Percentiles rank a stretch among this genome's conserved stretches.
Conservation (phyloP, 768 basidiomycete species). For the Panellus pusillus region DNA sequence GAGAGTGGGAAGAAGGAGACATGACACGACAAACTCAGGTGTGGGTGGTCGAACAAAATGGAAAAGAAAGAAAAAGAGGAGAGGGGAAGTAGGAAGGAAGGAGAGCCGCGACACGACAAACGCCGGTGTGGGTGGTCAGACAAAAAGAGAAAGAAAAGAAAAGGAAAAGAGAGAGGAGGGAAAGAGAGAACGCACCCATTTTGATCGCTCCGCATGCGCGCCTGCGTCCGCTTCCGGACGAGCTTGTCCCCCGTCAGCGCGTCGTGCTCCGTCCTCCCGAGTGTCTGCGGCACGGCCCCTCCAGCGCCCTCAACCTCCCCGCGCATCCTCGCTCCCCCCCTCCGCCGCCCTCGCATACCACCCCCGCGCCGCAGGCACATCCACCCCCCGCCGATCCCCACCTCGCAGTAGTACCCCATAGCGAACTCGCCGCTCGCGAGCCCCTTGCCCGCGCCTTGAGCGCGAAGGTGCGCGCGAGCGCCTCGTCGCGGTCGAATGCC, state of each 20-base stretch:
- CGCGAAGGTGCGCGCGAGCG: conserved; percentile 87
- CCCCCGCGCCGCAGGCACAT: conserved; percentile 60
- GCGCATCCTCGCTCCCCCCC: conserved; percentile 82
- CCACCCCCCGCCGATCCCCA: conserved; percentile 80
- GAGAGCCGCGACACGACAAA: too few species aligned
- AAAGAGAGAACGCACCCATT: conserved; percentile 6
- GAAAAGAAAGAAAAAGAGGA: too few species aligned
- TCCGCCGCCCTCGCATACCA: conserved; percentile 82
- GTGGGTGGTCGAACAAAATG: too few species aligned
- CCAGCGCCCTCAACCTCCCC: conserved; percentile 70
- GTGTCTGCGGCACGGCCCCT: conserved; percentile 53
- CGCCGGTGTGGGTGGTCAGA: too few species aligned
- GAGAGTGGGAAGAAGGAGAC: too few species aligned
- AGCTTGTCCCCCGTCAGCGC: conserved; percentile 75
- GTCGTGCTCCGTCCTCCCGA: conserved; percentile 83
- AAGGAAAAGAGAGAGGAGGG: too few species aligned
- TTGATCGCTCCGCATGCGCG: conserved; percentile 54
- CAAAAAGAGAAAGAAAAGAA: too few species aligned
- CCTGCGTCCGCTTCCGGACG: conserved; percentile 78
- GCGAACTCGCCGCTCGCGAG: conserved; percentile 89
- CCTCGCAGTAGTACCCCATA: conserved; percentile 93
- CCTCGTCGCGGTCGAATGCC: conserved; percentile 84
- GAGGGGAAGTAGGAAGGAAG: too few species aligned
- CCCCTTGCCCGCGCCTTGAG: conserved; percentile 76
- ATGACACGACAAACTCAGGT: too few species aligned